Conservation (phyloP, 2,329 filamentous ascomycete genomes). For the Penicillium digitatum region DNA sequence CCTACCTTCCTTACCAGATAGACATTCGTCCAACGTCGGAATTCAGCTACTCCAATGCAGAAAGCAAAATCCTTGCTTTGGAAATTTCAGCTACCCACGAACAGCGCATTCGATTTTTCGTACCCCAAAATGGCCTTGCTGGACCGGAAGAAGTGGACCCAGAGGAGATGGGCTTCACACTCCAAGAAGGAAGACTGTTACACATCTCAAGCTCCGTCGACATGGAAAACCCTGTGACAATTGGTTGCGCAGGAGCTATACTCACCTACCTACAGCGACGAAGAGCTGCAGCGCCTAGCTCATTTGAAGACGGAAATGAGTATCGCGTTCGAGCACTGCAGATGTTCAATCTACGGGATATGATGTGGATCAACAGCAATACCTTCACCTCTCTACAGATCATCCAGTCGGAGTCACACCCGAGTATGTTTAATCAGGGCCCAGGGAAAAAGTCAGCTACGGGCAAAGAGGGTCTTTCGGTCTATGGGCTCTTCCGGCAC, state of each 20-base stretch:
- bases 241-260: conserved; percentile 84
- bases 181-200: conserved; percentile 61
- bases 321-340: conserved; percentile 63
- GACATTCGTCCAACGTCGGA: conserved; percentile 68
- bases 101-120: conserved; percentile 54
- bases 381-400: conserved; percentile 81
- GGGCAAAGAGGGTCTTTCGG: conserved; percentile 74
- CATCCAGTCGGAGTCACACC: conserved; percentile 75
- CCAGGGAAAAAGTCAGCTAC: conserved; percentile 58
- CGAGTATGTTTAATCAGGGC: conserved; percentile 73
- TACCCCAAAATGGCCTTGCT: conserved; percentile 55
- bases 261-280: conserved; percentile 72
- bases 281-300: conserved; percentile 57
- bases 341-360: conserved; percentile 67
- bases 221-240: conserved; percentile 67
- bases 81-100: conserved; percentile 49
- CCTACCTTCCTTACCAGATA: conserved; percentile 57
- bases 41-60: conserved; percentile 65
- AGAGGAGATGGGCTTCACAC: conserved; percentile 47
- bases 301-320: background rate
- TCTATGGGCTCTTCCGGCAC: conserved; percentile 77
- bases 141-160: conserved; percentile 39
- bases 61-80: conserved; percentile 61
- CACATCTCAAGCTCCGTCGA: conserved; percentile 68
- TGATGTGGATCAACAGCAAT: conserved; percentile 75